Base-by-base conservation (phyloP, 2,329 filamentous ascomycete species). In the Hypoxylon sp. region DNA sequence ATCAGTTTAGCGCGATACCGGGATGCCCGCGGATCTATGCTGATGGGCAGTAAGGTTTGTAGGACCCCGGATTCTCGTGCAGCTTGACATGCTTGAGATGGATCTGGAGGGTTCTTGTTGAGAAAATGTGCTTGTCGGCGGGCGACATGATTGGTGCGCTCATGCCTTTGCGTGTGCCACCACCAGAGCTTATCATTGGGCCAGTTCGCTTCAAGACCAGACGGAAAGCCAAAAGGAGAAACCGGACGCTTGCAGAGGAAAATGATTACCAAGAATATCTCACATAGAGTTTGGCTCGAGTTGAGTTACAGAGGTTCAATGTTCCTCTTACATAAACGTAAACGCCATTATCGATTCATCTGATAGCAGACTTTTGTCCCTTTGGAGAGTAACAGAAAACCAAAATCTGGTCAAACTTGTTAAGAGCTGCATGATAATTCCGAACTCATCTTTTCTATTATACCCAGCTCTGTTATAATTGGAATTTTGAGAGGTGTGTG, bases 161-260 rank as follows among this genome's bases (percentile, higher is more conserved):
- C 55, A 14, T 30, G 11, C 6, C 11, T 61, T 63, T 16, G 65
- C 50, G 62, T 70, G 67, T 70, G 67, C 59, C 52, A 16, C 55
- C n/a, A 23, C 30, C 27, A 41, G 66, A 67, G 65, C 52, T 56
- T 67, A 9, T 69, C 48, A 70, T 69, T 70, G 68, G 68, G 21
- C 50, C 8, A 56, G n/a, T 57, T 43, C 3, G 16, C 12, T 19
- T 12, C 11, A 34, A 47, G 43, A 29, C 25, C 34, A 34, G 52
- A 56, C 34, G 30, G 50, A 25, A 63, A 41, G 48, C 47, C 12
- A 52, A 59, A 48, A 65, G 30, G 27, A 19, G 19, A 14, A 47
- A 37, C 9, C 5, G 58, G 23, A 32, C n/a, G 25, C 37, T n/a
- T 30, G 27, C 5, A 30, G n/a, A 39, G 39, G n/a, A 51, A 21